Evolutionary conservation across 2,329 filamentous ascomycete species (phyloP), one percentile per base, ranked within the genome.

Genomic region (Tolypocladium guangdongense): DNA sequence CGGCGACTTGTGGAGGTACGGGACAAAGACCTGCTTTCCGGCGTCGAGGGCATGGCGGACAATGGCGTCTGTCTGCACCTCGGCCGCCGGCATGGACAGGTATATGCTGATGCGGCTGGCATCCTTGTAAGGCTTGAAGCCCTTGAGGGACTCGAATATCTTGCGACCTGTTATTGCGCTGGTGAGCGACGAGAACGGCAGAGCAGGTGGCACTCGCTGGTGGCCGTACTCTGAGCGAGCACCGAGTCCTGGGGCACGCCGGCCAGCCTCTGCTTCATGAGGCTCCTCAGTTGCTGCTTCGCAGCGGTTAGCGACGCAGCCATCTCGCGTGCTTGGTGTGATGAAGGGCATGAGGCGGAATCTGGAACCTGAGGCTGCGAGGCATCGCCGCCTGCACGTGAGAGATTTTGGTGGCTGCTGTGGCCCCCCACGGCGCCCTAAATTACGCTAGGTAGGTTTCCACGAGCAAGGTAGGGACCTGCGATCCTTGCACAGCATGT

Each of bases 11-110:
- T 93, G 85, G 51, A 96, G 85, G 66, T 93, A 96, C 0, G 93
- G 93, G 49, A 99, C 84, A 68, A 90, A 97, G 54, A 99, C 90
- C 56, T 85, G 77, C 71, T 97, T 99, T 39, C 88, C 89, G 4
- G 76, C 69, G 7, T 73, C 71, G 30, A 99, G 75, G 14, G 92
- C 91, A 73, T 96, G 82, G 32, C 82, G 81, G 10, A 97, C 89
- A 52, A 97, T 89, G 49, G 77, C 74, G 51, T 85, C 83, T 2
- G 93, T 99, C 60, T 90, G 88, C 30, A 96, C 80, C 72, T 99
- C 93, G 27, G 85, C 87, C 11, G 76, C 74, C 1, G 91, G 90
- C 93, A 99, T 99, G 12, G 92, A 93, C 18, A 99, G 77, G 67
- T 95, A 99, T 54, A 99, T 78, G 61, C 88, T 90, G 63, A 99